Evolutionary conservation across 1,284 basidiomycete genomes (phyloP), one percentile per base, ranked within the genome.

Genomic region (Puccinia novopanici): DNA sequence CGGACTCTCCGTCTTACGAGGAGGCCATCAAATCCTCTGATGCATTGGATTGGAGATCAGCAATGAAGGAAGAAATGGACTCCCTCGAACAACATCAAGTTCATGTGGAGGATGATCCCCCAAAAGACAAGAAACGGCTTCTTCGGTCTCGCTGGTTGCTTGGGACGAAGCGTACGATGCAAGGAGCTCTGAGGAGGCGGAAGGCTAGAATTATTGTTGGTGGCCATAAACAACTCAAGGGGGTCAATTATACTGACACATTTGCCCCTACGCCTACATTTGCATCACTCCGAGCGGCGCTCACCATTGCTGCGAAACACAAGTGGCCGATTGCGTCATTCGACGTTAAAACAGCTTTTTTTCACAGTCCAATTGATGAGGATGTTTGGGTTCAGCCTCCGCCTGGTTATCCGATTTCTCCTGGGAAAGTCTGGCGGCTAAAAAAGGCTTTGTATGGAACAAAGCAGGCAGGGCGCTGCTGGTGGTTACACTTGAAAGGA

Each of bases 311-410:
- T 5, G 67, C 27, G 45, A 70, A 70, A 45, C 5, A 22, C 2
- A 37, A 6, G 8, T 70, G 34, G 42, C 37, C 67, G 9, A 12
- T 42, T 4, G 24, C 13, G 5, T 40, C 34, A 8, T 70, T 70
- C 22, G 34, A 70, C 40, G 42, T 70, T 9, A 70, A 27, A 13
- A 45, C 42, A 3, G 67, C 67, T 5, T 37, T 45, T n/a, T 22
- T 70, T 4, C 67, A 70, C 30, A 70, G 67, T 27, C 5, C 5
- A 3, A 37, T 70, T 30, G 67, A 70, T 55, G 37, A 73, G 17
- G 71, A 52, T 57, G 50, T 73, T 2, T 73, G 70, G 70, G 48
- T 73, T 1, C 3, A n/a, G 34, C 42, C 48, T 2, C 70, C 48
- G 6, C 48, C 48, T 3, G 45, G 45, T 8, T 15, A 45, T 15